These are phyloP conservation scores for Calocera cornea DNA, from an alignment of 768 basidiomycete species.

Conservation along the genomic window DNA sequence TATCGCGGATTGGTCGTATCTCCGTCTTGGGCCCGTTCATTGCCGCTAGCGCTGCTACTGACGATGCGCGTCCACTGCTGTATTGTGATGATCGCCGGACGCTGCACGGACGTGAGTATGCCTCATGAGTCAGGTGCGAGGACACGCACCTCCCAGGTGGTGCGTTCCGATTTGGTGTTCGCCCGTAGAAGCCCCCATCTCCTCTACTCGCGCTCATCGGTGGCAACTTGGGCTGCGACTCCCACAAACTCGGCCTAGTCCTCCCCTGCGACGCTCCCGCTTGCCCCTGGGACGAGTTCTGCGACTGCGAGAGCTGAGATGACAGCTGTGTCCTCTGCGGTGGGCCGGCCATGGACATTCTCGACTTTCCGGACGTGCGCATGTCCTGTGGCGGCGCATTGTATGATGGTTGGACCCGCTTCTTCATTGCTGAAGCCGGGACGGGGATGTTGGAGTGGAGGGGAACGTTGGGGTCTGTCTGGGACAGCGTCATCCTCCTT, in stretches of 20 bases:
- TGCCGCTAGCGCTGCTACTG: slow-evolving; percentile 32
- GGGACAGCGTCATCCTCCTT: slow-evolving; percentile 17
- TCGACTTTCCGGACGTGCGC: slow-evolving; percentile 14
- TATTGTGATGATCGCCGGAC: slow-evolving; percentile 66
- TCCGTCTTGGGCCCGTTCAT: slow-evolving; percentile 53
- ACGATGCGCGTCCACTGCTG: slow-evolving; percentile 33
- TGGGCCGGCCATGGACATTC: slow-evolving; percentile 65
- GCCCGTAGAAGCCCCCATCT: slow-evolving; percentile 36
- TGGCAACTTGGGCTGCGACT: slow-evolving; percentile 58
- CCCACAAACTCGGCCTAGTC: slow-evolving; percentile 30
- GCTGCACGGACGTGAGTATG: slow-evolving; percentile 32
- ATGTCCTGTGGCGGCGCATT: slow-evolving; percentile 26
- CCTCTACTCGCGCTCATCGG: slow-evolving; percentile 56
- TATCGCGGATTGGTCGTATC: slow-evolving; percentile 62
- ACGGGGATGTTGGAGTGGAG: slow-evolving; percentile 54
- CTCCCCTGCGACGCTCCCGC: slow-evolving; percentile 34
- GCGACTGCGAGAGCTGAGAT: slow-evolving; percentile 17
- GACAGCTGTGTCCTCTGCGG: slow-evolving; percentile 46
- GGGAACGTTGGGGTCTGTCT: slow-evolving; percentile 16
- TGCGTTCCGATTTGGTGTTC: slow-evolving; percentile 53
- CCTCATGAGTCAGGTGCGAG: not conserved
- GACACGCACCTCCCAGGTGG: slow-evolving; percentile 31
- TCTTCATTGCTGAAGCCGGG: slow-evolving; percentile 58
- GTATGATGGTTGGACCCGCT: slow-evolving; percentile 20
- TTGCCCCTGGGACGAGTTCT: slow-evolving; percentile 39